Evolutionary conservation across 495 filamentous ascomycete species (phyloP), one percentile per base, ranked within the genome.

Genomic region (Hypomontagnella monticulosa): DNA sequence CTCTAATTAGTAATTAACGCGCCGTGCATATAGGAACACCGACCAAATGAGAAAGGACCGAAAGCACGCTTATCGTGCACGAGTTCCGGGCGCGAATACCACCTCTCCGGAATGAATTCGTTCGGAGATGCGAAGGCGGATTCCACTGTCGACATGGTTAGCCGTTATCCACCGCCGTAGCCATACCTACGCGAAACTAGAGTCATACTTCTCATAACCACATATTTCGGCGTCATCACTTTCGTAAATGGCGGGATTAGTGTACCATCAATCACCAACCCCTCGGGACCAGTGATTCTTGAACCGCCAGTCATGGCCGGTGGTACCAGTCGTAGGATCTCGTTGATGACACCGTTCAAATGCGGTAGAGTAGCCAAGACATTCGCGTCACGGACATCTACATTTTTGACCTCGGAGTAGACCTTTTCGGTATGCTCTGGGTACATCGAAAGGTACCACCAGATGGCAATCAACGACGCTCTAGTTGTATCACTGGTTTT

Each of bases 21-120:
- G 23, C 6, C 23, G 6, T 27, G 23, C 6, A 27, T 27, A 6
- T 27, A 27, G 23, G 23, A 27, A 27, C 23, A 27, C 23, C 23
- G 6, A 27, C 74, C 74, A 2, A 58, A 56, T 6, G 46, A 58
- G 43, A 79, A 80, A 2, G 78, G 73, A 5, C 66, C 62, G 47
- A 75, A 79, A 0, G 64, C 71, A 1, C 70, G 59, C 23, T 47
- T 23, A n/a, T 81, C 71, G 15, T 67, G 76, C n/a, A 80, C 49
- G 0, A 81, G 59, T 7, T 79, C 73, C 0, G 74, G 77, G 7
- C 62, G n/a, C n/a, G 69, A 64, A 14, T 71, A 76, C 77, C 78
- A 84, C 1, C 80, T 66, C 48, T 83, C 78, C 0, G 80, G 78
- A 12, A 76, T 60, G 47, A 83, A 83, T 12, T 73, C 66, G 10